These are phyloP conservation scores for Fragaria iinumae DNA, from an alignment of 306 rosid species.

Conservation along the genomic window DNA sequence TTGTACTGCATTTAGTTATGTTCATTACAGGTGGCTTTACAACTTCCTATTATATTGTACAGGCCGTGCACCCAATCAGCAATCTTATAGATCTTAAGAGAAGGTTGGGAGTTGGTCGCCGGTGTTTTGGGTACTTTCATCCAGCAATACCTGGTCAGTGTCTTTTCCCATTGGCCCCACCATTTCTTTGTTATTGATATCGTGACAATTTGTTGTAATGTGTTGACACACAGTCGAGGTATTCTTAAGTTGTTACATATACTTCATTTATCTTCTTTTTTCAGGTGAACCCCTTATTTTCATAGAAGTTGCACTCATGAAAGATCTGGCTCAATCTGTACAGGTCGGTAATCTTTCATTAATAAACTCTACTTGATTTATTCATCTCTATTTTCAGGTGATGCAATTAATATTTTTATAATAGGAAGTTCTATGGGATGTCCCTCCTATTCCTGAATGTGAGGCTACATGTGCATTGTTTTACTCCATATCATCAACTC, in stretches of 20 bases:
- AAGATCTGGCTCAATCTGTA: slow-evolving; percentile 72
- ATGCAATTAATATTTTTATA: slow-evolving; percentile 14
- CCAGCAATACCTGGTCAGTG: slow-evolving; percentile 90
- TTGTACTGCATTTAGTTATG: slow-evolving; percentile 1
- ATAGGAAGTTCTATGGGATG: slow-evolving; percentile 95
- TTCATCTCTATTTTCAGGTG: not conserved
- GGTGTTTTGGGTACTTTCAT: slow-evolving; percentile 92
- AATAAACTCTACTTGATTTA: slow-evolving; percentile 7
- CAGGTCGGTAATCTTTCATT: slow-evolving; percentile 46
- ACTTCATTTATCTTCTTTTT: slow-evolving; percentile 15
- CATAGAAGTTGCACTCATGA: slow-evolving; percentile 88
- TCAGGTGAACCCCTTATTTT: slow-evolving; percentile 85
- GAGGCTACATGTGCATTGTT: slow-evolving; percentile 92
- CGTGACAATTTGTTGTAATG: not conserved
- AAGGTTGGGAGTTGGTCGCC: slow-evolving; percentile 93
- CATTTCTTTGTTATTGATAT: not conserved
- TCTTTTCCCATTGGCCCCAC: not conserved
- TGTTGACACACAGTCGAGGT: not conserved
- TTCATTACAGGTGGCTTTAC: slow-evolving; percentile 12
- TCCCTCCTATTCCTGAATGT: slow-evolving; percentile 75
- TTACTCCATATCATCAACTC: slow-evolving; percentile 95
- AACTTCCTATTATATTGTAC: slow-evolving; percentile 30
- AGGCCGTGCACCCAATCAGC: slow-evolving; percentile 99
- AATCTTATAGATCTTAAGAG: slow-evolving; percentile 97
- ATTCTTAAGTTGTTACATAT: not conserved